Conservation (phyloP, 805 yeast genomes). For the Lipomyces chichibuensis region DNA sequence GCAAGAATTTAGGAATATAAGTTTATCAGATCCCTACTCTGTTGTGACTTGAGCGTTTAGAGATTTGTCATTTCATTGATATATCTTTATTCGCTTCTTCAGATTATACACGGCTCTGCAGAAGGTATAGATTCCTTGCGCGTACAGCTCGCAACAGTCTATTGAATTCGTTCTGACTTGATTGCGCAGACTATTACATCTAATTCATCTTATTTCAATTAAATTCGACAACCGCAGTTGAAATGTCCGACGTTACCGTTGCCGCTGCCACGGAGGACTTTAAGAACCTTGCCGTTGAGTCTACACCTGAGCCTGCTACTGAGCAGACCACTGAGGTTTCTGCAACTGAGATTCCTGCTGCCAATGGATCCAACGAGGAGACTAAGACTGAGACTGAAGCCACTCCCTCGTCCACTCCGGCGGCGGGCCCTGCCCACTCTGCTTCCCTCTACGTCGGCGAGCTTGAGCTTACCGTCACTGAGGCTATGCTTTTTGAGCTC, state of each 20-base stretch:
- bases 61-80: slow-evolving; percentile 1
- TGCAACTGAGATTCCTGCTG: slow-evolving; percentile 18
- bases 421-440: slow-evolving; percentile 47
- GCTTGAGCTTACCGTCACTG: slow-evolving; percentile 87
- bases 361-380: slow-evolving; percentile 15
- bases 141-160: not conserved
- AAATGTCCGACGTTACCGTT: slow-evolving; percentile 38
- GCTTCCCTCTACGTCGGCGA: slow-evolving; percentile 95
- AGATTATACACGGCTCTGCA: not conserved
- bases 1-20: not conserved
- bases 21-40: not conserved
- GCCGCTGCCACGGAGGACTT: slow-evolving; percentile 36
- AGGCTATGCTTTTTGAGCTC: slow-evolving; percentile 90
- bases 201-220: not conserved
- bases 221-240: not conserved
- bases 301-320: slow-evolving; percentile 21
- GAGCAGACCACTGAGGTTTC: slow-evolving; percentile 12
- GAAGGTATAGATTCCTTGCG: not conserved
- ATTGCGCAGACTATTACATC: not conserved
- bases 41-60: not conserved
- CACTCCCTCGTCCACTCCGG: slow-evolving; percentile 40
- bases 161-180: not conserved
- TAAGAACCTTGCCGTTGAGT: slow-evolving; percentile 34
- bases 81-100: not conserved
- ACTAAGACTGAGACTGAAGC: slow-evolving; percentile 36